Evolutionary conservation across 371 early-diverging fungal species (phyloP).

Genomic region (Ordospora pajunii): DNA sequence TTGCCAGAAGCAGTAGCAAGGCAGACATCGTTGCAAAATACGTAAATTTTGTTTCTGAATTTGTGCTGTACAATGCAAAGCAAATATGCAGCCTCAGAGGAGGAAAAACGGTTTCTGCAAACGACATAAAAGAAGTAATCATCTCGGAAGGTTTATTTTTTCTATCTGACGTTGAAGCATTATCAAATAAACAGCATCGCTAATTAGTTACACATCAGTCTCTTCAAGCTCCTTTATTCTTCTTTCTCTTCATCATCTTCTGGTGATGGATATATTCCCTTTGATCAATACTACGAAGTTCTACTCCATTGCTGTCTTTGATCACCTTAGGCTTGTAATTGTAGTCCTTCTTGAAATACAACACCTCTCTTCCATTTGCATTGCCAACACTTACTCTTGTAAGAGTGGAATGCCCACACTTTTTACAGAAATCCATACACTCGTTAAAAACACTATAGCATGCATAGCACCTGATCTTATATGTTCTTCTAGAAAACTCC

Average conservation of each 20-base stretch:
- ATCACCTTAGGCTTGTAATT: conserved; percentile 23
- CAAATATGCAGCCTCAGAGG: neutral
- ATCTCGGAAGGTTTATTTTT: conserved; percentile 9
- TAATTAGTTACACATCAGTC: neutral
- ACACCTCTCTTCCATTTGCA: conserved; percentile 13
- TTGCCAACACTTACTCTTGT: conserved; percentile 41
- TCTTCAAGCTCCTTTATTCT: neutral
- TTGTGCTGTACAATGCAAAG: neutral
- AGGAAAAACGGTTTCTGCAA: neutral
- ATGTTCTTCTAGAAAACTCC: conserved; percentile 15
- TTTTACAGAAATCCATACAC: conserved; percentile 48
- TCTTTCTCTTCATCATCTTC: neutral
- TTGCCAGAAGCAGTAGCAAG: neutral
- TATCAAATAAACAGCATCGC: neutral
- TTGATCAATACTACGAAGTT: conserved; percentile 29
- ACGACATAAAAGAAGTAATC: neutral
- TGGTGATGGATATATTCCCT: conserved; percentile 34
- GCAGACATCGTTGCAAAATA: neutral
- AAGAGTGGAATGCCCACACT: conserved; percentile 48
- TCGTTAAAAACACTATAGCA: conserved; percentile 41
- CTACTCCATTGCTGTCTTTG: conserved; percentile 24
- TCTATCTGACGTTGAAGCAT: neutral
- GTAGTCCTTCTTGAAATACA: conserved; percentile 40
- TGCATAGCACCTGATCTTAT: conserved; percentile 40
- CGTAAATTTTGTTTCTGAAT: neutral